Percentiles rank a stretch among this genome's conserved stretches.
phyloP scores from a whole-genome alignment of 208 protist species.

The Trypanosoma boissoni region DNA sequence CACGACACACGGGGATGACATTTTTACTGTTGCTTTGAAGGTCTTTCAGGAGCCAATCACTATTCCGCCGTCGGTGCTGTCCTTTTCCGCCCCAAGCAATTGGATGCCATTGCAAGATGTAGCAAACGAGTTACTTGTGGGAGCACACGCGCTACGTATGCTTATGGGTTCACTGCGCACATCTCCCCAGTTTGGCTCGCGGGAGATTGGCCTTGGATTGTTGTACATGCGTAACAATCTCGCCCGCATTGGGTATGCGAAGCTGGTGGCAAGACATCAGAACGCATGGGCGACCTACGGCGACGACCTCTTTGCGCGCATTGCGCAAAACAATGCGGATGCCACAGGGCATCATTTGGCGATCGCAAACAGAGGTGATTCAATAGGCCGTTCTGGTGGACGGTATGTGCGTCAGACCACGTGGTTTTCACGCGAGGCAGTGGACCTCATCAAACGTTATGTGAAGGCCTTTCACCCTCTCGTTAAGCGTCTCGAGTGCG shows the following conservation, averaged over 20 bases:
- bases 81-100: conserved; percentile 52
- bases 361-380: conserved; percentile 61
- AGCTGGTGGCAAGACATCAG: conserved; percentile 51
- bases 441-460: conserved; percentile 64
- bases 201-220: conserved; percentile 82
- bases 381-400: conserved; percentile 40
- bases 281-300: conserved; percentile 73
- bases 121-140: conserved; percentile 45
- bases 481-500: conserved; percentile 57
- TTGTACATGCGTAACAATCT: conserved; percentile 67
- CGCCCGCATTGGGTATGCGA: conserved; percentile 79
- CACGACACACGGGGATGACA: conserved; percentile 29
- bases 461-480: conserved; percentile 64
- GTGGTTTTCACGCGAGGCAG: conserved; percentile 79
- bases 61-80: conserved; percentile 48
- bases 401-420: conserved; percentile 42
- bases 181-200: conserved; percentile 70
- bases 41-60: conserved; percentile 32
- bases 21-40: conserved; percentile 31
- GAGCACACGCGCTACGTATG: conserved; percentile 43
- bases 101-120: conserved; percentile 75
- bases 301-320: conserved; percentile 63
- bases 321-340: conserved; percentile 52
- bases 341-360: conserved; percentile 67
- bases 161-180: conserved; percentile 78